These are phyloP conservation scores for Talaromyces albobiverticillius DNA, from an alignment of 2,329 filamentous ascomycete species.

Conservation along the genomic window DNA sequence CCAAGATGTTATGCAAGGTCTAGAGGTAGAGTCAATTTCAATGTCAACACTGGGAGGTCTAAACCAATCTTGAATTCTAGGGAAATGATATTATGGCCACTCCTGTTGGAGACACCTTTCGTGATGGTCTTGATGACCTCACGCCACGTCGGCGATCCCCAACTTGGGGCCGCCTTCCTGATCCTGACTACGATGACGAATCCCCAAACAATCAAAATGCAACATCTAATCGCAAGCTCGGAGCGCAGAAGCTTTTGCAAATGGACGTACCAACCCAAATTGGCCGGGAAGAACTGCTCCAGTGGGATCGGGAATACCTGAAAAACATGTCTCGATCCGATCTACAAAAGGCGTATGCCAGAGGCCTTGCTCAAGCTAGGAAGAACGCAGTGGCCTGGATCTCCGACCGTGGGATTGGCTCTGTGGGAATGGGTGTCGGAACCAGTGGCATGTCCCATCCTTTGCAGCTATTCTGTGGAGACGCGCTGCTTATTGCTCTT, in stretches of 20 bases:
- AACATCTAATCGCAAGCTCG: constrained; percentile 19
- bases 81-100: not conserved
- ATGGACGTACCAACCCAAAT: constrained; percentile 53
- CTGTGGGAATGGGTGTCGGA: constrained; percentile 49
- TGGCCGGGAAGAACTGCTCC: constrained; percentile 53
- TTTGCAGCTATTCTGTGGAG: constrained; percentile 59
- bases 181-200: constrained; percentile 20
- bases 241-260: constrained; percentile 40
- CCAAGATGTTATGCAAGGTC: constrained; percentile 14
- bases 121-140: constrained; percentile 16
- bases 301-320: constrained; percentile 59
- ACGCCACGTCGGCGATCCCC: constrained; percentile 29
- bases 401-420: constrained; percentile 55
- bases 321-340: constrained; percentile 56
- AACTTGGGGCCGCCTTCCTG: constrained; percentile 16
- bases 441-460: constrained; percentile 45
- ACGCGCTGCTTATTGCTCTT: constrained; percentile 50
- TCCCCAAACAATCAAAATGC: constrained; percentile 2
- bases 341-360: constrained; percentile 44
- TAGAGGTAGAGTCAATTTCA: constrained; percentile 32
- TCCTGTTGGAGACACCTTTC: not conserved
- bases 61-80: not conserved
- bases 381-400: constrained; percentile 64
- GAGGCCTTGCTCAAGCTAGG: constrained; percentile 50
- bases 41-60: constrained; percentile 7